Evolutionary conservation across 768 basidiomycete genomes (phyloP), one percentile per base, ranked within the genome.

Genomic region (Hypholoma fasciculare): DNA sequence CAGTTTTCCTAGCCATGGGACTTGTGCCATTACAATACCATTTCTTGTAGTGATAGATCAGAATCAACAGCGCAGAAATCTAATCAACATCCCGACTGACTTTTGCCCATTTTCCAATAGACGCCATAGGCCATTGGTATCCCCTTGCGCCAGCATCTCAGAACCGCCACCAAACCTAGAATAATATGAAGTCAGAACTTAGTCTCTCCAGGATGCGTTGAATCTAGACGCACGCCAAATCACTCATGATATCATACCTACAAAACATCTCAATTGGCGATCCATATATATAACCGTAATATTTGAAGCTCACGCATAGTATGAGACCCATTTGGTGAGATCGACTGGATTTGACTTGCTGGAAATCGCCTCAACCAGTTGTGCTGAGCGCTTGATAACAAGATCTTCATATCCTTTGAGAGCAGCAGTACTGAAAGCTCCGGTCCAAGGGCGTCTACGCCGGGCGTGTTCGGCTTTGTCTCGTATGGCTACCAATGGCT

Each of bases 381-480:
- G 78, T 1, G 61, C 57, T 3, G 71, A 74, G 13, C 81, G 64
- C 17, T 64, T 64, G 1, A 68, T 67, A 19, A 83, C 64, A 2
- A 78, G 63, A 0, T 64, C 60, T 57, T 81, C 75, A 54, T 83
- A 84, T 14, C 76, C 78, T 61, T 78, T 79, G 38, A 85, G 60
- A 2, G 82, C 76, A 3, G 67, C 59, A 13, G 75, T 74, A 48
- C 69, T 81, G 67, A 84, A 76, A 0, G 75, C 82, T 20, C 80
- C 71, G n/a, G 76, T 77, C 83, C 82, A 84, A 2, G 79, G 71
- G 20, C 74, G 73, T 8, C 82, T 75, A 9, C 81, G 73, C 7
- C 74, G 70, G 1, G 72, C 69, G 58, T 85, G 83, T 38, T 82
- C 76, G 1, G 69, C 66, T 55, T 74, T 74, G 61, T 80, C 71